A percentile compares a stretch with the other conserved stretches of the same genome.
These are phyloP conservation scores for Pneumocystis sp. DNA, from an alignment of 1,139 yeast genomes.

Conservation along the genomic window DNA sequence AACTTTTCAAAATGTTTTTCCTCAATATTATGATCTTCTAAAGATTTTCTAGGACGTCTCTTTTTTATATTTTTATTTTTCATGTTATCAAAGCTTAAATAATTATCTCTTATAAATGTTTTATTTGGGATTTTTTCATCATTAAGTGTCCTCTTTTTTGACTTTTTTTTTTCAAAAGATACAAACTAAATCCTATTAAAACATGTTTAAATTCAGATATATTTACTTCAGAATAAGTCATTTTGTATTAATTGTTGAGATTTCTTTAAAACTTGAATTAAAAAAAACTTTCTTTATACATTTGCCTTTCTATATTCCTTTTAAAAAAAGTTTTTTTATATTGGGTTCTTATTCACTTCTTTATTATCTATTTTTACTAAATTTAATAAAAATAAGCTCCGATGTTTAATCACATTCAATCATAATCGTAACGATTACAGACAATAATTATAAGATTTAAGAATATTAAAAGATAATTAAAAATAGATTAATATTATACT, in stretches of 20 bases:
- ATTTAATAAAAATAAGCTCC: neutral
- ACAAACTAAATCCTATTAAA: neutral
- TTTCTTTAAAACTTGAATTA: neutral
- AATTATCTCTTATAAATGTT: neutral
- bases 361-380: neutral
- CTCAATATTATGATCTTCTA: neutral
- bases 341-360: neutral
- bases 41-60: neutral
- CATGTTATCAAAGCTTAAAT: neutral
- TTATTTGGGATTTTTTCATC: neutral
- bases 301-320: neutral
- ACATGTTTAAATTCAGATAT: neutral
- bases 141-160: neutral
- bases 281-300: too few species aligned
- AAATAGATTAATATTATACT: neutral
- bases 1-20: neutral
- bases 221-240: neutral
- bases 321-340: too few species aligned
- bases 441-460: neutral
- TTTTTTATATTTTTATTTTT: neutral
- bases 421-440: neutral
- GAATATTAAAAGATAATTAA: neutral
- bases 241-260: neutral
- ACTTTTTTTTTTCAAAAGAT: neutral
- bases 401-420: neutral